Evolutionary conservation across 192 early-diverging fungal genomes (phyloP), one percentile per base, ranked within the genome.

Genomic region (Glomus cerebriforme): DNA sequence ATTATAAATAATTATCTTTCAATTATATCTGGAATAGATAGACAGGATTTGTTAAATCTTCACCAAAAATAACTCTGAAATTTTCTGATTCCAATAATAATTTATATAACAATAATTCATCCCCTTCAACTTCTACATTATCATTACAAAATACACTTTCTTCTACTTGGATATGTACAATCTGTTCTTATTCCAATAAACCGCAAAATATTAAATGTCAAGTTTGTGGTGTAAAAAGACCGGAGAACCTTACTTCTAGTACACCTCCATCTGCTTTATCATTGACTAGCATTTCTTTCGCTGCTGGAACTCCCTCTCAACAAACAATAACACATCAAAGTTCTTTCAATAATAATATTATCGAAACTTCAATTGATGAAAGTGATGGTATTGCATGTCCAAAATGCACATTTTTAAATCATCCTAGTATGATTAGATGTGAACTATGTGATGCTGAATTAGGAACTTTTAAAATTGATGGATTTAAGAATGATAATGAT

Each of bases 321-420:
- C 49, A 66, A 58, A 35, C 22, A 26, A 47, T 4, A 58, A n/a
- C 39, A 71, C 12, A 2, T 47, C 43, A 49, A 54, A 9, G 4
- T 31, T 19, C 69, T 15, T 12, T n/a, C 9, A 3, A 19, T 54
- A 15, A 31, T 0, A 43, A 43, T 43, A 10, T 43, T 37, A 7
- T 37, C 37, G 9, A 43, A 26, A 27, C n/a, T 1, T n/a, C 22
- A 29, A 22, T 9, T 68, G 77, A 73, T 26, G 54, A 43, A 43
- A 43, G 37, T 58, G 75, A 22, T 19, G 80, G 80, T 9, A 87
- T 84, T 49, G 77, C 85, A 9, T 98, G 96, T 79, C 87, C 90
- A 7, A 82, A 83, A 1, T 98, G 96, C 79, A 98, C 96, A 24
- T 98, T 97, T 79, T 84, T 94, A 59, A 98, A 98, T 81, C 93